Evolutionary conservation across 139 green algal genomes (phyloP).

Genomic region (Coelastrella sp.): DNA sequence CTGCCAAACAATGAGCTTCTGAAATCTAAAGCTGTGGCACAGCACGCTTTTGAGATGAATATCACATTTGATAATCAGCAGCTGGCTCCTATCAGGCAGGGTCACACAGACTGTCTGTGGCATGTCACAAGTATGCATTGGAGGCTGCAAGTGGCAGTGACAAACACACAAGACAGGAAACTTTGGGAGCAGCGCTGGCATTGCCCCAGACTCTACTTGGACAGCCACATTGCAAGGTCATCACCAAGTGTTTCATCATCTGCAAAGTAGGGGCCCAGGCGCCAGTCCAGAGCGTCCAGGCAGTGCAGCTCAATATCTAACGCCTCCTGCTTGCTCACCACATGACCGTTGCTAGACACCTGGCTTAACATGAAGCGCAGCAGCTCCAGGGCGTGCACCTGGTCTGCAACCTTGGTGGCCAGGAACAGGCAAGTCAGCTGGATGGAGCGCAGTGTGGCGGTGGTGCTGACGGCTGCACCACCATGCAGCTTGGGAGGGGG

Average conservation of each 20-base stretch:
- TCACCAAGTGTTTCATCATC: conserved; percentile 26
- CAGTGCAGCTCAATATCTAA: conserved; percentile 57
- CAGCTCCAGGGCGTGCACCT: conserved; percentile 52
- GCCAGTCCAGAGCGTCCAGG: conserved; percentile 57
- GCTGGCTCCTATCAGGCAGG: no score
- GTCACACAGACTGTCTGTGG: no score
- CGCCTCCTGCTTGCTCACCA: conserved; percentile 42
- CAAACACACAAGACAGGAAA: no score
- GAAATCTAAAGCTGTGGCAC: no score
- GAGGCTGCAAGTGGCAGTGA: no score
- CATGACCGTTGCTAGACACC: not conserved
- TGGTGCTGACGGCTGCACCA: not conserved
- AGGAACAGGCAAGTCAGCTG: conserved; percentile 67
- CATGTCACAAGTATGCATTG: no score
- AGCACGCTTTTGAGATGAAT: no score
- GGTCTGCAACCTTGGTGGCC: conserved; percentile 60
- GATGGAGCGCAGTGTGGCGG: conserved; percentile 51
- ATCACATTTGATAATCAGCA: no score
- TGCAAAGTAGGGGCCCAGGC: conserved; percentile 56
- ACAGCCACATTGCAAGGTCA: not conserved
- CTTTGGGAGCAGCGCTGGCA: no score
- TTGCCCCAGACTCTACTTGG: no score
- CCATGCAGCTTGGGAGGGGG: not conserved
- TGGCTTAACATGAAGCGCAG: conserved; percentile 60
- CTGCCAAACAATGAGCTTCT: no score